Evolutionary conservation across 1,139 yeast genomes (phyloP), one percentile per base, ranked within the genome.

Genomic region (Yamadazyma atlantica): DNA sequence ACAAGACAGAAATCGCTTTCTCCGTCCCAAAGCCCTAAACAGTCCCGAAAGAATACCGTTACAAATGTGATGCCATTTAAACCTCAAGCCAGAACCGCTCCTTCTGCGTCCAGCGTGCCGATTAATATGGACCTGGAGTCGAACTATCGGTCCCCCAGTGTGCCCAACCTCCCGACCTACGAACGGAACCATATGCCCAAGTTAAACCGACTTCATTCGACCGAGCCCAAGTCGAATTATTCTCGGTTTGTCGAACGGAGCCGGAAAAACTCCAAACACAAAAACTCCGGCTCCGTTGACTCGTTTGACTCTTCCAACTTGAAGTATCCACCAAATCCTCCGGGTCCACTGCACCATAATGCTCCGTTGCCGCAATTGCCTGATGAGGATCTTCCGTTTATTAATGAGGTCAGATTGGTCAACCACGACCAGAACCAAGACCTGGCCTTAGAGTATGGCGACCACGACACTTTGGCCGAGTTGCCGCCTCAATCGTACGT

Each of bases 361-460:
- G 39, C 38, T 16, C 43, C 50, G 12, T 51, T 54, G 14, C 50
- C 53, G 3, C 40, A 43, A 4, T 36, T 45, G 24, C 49, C 50
- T 16, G 39, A 41, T 15, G 66, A 62, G 23, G 74, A 67, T 26
- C 55, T 68, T 37, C 74, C 74, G 5, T 62, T 68, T 32, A 63
- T 65, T 22, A 65, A 67, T 46, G 69, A 66, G 45, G 64, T 68
- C 22, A 60, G 55, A 42, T 53, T 67, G 34, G 44, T 49, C 17
- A 46, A 50, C 36, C 37, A 42, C 4, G 29, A 44, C 10, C 47
- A 43, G 4, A 39, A 39, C 18, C 12, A 15, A 8, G 36, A 35
- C 14, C n/a, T 29, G 22, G 21, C 14, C 12, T 23, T n/a, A n/a
- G n/a, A 23, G 6, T 23, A 16, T 28, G 16, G 16, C 12, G 32